Evolutionary conservation across 208 protist genomes (phyloP).

Genomic region (Crithidia mellificae): DNA sequence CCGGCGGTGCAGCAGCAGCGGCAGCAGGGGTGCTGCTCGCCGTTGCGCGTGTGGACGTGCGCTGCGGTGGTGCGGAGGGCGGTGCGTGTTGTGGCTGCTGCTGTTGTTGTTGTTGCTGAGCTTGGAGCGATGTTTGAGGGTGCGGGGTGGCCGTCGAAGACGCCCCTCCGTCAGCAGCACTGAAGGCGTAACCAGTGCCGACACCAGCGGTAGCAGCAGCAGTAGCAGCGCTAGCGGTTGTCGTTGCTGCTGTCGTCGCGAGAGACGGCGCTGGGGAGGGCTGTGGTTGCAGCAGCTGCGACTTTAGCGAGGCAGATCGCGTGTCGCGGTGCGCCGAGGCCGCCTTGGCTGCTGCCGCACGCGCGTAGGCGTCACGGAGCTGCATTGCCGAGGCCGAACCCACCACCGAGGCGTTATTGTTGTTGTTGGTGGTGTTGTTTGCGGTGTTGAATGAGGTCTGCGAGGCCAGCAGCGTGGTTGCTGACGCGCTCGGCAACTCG

Average conservation of each 20-base stretch:
- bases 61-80: constrained; percentile 1
- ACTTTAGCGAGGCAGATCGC: background rate
- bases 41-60: background rate
- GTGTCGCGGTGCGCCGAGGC: background rate
- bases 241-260: background rate
- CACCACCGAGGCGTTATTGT: background rate
- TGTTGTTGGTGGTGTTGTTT: no score
- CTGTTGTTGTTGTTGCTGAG: constrained; percentile 3
- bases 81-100: background rate
- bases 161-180: background rate
- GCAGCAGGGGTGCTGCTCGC: constrained; percentile 8
- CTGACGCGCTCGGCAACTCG: background rate
- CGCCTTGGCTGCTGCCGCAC: constrained; percentile 20
- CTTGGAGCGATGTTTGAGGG: background rate
- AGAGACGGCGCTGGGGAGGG: background rate
- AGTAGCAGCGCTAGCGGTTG: no score
- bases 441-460: background rate
- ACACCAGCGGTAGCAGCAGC: no score
- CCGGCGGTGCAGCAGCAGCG: background rate
- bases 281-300: constrained; percentile 16
- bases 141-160: background rate
- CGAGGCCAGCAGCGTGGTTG: background rate
- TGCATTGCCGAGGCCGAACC: constrained; percentile 14
- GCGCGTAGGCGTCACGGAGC: constrained; percentile 33
- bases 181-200: constrained; percentile 20